Evolutionary conservation across 768 basidiomycete species (phyloP).

Genomic region (Hygrocybe punicea): DNA sequence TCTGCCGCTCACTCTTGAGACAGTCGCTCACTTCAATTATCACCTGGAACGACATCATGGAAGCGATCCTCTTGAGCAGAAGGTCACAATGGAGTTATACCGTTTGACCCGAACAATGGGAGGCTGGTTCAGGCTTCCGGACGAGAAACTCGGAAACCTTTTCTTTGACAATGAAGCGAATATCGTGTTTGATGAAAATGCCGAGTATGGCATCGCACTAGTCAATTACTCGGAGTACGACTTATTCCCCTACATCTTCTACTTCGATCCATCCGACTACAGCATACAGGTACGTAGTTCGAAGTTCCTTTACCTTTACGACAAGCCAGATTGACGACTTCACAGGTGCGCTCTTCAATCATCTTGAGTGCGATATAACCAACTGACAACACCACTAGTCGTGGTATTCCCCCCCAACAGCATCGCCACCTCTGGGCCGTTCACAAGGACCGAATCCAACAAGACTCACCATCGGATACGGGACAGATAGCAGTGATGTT

Average conservation of each 20-base stretch:
- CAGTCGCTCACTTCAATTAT: slow-evolving; percentile 24
- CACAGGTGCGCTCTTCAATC: too few species aligned
- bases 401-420: too few species aligned
- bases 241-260: slow-evolving; percentile 41
- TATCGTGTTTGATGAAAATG: slow-evolving; percentile 17
- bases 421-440: too few species aligned
- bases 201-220: slow-evolving; percentile 34
- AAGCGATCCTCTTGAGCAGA: slow-evolving; percentile 20
- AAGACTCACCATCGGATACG: too few species aligned
- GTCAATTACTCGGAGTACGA: slow-evolving; percentile 31
- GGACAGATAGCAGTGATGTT: too few species aligned
- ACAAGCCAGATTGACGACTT: too few species aligned
- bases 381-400: too few species aligned
- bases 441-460: too few species aligned
- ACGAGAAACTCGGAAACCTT: slow-evolving; percentile 1
- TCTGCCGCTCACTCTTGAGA: not conserved
- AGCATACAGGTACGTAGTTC: slow-evolving; percentile 20
- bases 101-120: slow-evolving; percentile 11
- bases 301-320: not conserved
- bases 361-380: too few species aligned
- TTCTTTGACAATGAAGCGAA: not conserved
- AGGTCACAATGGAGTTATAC: slow-evolving; percentile 19
- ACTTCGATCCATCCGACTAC: slow-evolving; percentile 41
- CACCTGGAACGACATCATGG: slow-evolving; percentile 26
- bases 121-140: not conserved